Conservation (phyloP, 805 yeast genomes). For the Starmerella lactis-condensi region DNA sequence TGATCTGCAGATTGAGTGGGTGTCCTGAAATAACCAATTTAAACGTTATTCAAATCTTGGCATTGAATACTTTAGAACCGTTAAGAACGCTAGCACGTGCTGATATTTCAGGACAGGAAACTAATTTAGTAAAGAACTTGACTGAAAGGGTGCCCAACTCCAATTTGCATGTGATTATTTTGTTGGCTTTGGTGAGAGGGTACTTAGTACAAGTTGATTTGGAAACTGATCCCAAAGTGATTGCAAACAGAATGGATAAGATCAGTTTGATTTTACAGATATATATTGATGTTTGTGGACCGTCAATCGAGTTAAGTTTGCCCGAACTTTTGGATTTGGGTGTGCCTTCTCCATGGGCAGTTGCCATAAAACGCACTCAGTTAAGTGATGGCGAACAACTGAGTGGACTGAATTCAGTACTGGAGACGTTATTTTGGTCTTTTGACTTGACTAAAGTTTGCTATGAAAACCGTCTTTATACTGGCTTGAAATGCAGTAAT, state of each 20-base stretch:
- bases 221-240: conserved; percentile 8
- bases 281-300: too few species aligned
- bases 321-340: too few species aligned
- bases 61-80: conserved; percentile 3
- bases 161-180: neutral
- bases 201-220: neutral
- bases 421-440: too few species aligned
- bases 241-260: conserved; percentile 5
- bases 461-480: too few species aligned
- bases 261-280: neutral
- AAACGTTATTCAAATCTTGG: conserved; percentile 8
- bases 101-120: conserved; percentile 9
- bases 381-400: too few species aligned
- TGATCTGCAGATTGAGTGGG: conserved; percentile 9
- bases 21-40: conserved; percentile 6
- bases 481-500: too few species aligned
- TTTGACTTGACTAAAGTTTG: too few species aligned
- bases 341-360: too few species aligned
- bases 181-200: conserved; percentile 7
- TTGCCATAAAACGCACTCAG: too few species aligned
- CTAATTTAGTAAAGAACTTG: conserved; percentile 5
- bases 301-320: too few species aligned
- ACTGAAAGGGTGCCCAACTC: conserved; percentile 1
- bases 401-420: too few species aligned
- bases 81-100: conserved; percentile 2